A percentile compares a stretch with the other conserved stretches of the same genome.
phyloP scores from a whole-genome alignment of 1,284 basidiomycete species.

The Pterula multifida region DNA sequence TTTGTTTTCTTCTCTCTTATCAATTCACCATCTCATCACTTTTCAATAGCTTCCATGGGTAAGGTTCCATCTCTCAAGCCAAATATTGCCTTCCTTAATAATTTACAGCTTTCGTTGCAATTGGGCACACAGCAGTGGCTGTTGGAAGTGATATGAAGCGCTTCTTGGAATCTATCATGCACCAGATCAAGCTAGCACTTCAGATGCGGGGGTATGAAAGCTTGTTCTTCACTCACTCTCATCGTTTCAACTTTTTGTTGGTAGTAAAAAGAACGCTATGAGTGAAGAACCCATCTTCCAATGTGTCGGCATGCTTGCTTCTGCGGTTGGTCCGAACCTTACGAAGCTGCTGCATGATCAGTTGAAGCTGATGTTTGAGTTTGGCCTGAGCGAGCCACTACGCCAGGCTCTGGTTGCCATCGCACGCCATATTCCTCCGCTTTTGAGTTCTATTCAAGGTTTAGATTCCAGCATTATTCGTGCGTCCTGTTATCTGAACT shows the following conservation, averaged over 20 bases:
- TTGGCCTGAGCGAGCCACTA: conserved; percentile 85
- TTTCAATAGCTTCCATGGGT: conserved; percentile 4
- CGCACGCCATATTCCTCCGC: conserved; percentile 80
- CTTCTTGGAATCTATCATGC: conserved; percentile 89
- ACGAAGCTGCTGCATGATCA: conserved; percentile 95
- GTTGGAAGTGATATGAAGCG: conserved; percentile 93
- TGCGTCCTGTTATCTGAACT: too few relatives aligned
- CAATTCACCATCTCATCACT: conserved; percentile 8
- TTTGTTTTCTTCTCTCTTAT: background rate
- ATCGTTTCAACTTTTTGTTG: conserved; percentile 5
- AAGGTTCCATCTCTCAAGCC: background rate
- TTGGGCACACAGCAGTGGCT: conserved; percentile 89
- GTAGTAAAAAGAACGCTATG: conserved; percentile 74
- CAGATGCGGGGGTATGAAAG: conserved; percentile 72
- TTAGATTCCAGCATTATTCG: conserved; percentile 4
- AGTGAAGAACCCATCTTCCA: conserved; percentile 96
- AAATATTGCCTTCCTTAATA: background rate
- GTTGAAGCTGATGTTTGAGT: conserved; percentile 93
- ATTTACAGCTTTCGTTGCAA: conserved; percentile 84
- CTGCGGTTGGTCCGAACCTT: conserved; percentile 91
- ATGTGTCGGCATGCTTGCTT: conserved; percentile 93
- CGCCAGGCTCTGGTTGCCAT: conserved; percentile 82
- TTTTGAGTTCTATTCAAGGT: conserved; percentile 91
- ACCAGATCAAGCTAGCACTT: conserved; percentile 81
- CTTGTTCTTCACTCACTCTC: background rate